phyloP scores from a whole-genome alignment of 441 rosid species.

The Mallotus repandus region DNA sequence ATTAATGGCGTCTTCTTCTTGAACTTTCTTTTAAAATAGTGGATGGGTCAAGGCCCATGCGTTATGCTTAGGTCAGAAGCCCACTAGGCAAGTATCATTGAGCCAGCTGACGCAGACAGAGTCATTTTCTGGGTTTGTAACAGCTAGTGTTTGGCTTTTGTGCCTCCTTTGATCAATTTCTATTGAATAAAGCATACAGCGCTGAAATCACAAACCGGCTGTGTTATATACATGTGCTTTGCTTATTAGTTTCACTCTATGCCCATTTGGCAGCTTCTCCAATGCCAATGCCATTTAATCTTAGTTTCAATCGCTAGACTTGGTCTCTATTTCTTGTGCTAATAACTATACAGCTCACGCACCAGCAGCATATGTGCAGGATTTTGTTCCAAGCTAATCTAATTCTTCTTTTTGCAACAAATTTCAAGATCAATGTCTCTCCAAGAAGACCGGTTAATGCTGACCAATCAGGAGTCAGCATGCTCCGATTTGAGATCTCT shows the following conservation, averaged over 20 bases:
- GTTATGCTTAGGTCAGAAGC: no score
- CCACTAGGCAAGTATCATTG: no score
- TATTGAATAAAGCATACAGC: no score
- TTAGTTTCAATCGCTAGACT: conserved; percentile 38
- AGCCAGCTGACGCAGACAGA: no score
- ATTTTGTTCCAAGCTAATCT: no score
- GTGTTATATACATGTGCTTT: not conserved
- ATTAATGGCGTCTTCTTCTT: no score
- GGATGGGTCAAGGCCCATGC: no score
- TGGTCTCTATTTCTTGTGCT: conserved; percentile 1
- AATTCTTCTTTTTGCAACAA: not conserved
- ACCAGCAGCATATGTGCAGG: not conserved
- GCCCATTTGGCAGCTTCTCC: conserved; percentile 30
- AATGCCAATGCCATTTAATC: conserved; percentile 35
- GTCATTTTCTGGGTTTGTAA: no score
- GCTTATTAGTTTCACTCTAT: conserved; percentile 8
- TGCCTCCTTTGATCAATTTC: not conserved
- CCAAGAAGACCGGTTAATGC: conserved; percentile 28
- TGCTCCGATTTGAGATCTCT: conserved; percentile 43
- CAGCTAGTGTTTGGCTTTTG: not conserved
- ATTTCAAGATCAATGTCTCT: conserved; percentile 25
- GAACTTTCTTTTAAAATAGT: no score
- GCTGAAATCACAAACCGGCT: conserved; percentile 14
- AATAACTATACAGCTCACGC: not conserved
- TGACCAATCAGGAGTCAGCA: conserved; percentile 37